These are phyloP conservation scores for Colletotrichum tropicicola DNA, from an alignment of 2,329 filamentous ascomycete genomes.

Conservation along the genomic window DNA sequence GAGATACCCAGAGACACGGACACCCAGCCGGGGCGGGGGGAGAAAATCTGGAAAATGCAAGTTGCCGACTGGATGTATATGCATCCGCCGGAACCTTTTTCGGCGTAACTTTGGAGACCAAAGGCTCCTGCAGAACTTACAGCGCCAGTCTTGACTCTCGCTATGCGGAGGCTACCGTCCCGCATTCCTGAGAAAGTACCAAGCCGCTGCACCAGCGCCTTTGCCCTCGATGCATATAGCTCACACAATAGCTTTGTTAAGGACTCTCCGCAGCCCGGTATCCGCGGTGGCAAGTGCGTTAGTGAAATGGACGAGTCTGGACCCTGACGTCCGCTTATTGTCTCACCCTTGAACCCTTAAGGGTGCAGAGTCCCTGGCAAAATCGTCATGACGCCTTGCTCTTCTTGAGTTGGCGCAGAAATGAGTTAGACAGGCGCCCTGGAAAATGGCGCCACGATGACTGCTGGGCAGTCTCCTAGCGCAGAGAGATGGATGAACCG, in stretches of 20 bases:
- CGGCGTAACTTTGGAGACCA: background rate
- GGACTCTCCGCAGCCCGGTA: background rate
- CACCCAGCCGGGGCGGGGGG: too few species aligned
- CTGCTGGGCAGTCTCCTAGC: background rate
- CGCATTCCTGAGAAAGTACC: too few species aligned
- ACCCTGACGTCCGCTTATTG: background rate
- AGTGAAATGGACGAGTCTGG: constrained; percentile 10
- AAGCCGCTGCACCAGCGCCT: too few species aligned
- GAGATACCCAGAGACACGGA: too few species aligned
- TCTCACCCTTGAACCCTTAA: constrained; percentile 2
- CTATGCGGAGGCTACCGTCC: background rate
- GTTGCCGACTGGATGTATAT: too few species aligned
- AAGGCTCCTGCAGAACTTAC: too few species aligned
- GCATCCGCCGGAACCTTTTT: too few species aligned
- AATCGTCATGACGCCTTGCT: background rate
- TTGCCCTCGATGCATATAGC: background rate
- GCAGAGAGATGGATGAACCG: background rate
- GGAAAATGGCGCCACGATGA: background rate
- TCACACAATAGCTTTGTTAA: background rate
- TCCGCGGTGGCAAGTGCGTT: constrained; percentile 1
- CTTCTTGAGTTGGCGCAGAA: background rate
- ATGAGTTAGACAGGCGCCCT: too few species aligned
- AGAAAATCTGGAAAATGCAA: too few species aligned
- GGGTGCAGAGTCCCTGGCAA: constrained; percentile 3
- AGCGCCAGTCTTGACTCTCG: too few species aligned